Percentiles rank a stretch among this genome's conserved stretches.
These are phyloP conservation scores for Stellera chamaejasme DNA, from an alignment of 345 rosid genomes.

Conservation along the genomic window DNA sequence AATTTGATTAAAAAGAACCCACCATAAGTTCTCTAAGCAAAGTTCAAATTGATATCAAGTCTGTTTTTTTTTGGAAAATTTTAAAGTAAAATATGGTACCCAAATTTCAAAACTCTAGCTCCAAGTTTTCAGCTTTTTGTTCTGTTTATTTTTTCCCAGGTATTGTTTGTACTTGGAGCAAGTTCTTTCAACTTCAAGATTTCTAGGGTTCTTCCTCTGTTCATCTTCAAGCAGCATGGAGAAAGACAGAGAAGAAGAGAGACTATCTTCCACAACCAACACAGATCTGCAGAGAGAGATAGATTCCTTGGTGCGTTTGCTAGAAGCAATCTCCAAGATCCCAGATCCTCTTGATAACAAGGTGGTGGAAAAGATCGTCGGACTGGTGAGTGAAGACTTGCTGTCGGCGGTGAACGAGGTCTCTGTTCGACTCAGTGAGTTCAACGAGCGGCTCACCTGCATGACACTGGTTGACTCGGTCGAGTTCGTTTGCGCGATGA, in stretches of 20 bases:
- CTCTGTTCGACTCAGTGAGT: constrained; percentile 46
- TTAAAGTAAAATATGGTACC: neutral
- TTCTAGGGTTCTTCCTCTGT: constrained; percentile 52
- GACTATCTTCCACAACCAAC: constrained; percentile 37
- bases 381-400: constrained; percentile 49
- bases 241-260: constrained; percentile 43
- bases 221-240: constrained; percentile 42
- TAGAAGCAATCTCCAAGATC: constrained; percentile 45
- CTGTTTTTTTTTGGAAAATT: neutral
- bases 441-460: constrained; percentile 34
- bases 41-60: too few relatives aligned
- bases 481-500: constrained; percentile 53
- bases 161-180: constrained; percentile 63
- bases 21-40: too few relatives aligned
- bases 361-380: constrained; percentile 29
- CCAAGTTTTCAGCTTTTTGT: neutral
- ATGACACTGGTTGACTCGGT: constrained; percentile 56
- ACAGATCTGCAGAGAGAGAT: constrained; percentile 42
- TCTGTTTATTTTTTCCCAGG: constrained; percentile 16
- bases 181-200: constrained; percentile 53
- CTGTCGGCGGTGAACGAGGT: constrained; percentile 45
- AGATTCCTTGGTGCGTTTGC: constrained; percentile 40
- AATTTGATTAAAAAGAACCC: too few relatives aligned
- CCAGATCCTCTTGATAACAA: constrained; percentile 36
- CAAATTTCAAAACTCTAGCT: neutral